Base-by-base conservation (phyloP, 495 filamentous ascomycete species). In the Sporormia fimetaria region DNA sequence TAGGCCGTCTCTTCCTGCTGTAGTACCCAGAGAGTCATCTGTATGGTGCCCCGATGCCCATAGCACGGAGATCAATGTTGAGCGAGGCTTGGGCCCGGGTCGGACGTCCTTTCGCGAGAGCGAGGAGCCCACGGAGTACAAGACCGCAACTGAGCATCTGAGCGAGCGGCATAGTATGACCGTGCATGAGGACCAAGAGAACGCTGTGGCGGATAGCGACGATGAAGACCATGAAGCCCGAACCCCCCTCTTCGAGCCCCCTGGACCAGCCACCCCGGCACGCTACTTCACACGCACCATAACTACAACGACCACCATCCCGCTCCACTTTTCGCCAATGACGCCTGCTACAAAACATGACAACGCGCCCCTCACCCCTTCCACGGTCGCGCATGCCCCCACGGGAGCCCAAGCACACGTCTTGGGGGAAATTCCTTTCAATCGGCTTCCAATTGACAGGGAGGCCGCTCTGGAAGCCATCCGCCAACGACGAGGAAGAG, bases 301-400 rank as follows among this genome's bases (percentile, higher is more conserved):
- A 24, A 63, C 59, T 12, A 65, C 61, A 18, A 65, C 62, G 1
- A 65, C 61, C 6, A 65, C 57, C 3, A 57, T 63, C 17, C 62
- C 61, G 8, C 52, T 60, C 24, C 57, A 59, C 40, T 62, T 63
- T 54, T 62, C 60, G 0, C 62, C 62, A 3, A 21, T 54, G 21
- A 37, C 54, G 10, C 52, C 56, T 26, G 42, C 43, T 17, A 20
- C 39, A 15, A 43, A 40, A 20, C 20, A 14, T 20, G 29, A 16
- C 17, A 32, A 55, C 33, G 24, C 18, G 6, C 28, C 33, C 16
- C 29, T 49, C 18, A 50, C 47, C 10, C 50, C 54, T 4, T 46
- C 45, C 2, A 57, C 49, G 10, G 41, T 54, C 42, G 35, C 50
- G 15, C 44, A 50, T 41, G 39, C 47, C 6, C 37, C 44, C 21